A percentile compares a stretch with the other conserved stretches of the same genome.
These are phyloP conservation scores for Malus asiatica DNA, from an alignment of 306 rosid genomes.

Conservation along the genomic window DNA sequence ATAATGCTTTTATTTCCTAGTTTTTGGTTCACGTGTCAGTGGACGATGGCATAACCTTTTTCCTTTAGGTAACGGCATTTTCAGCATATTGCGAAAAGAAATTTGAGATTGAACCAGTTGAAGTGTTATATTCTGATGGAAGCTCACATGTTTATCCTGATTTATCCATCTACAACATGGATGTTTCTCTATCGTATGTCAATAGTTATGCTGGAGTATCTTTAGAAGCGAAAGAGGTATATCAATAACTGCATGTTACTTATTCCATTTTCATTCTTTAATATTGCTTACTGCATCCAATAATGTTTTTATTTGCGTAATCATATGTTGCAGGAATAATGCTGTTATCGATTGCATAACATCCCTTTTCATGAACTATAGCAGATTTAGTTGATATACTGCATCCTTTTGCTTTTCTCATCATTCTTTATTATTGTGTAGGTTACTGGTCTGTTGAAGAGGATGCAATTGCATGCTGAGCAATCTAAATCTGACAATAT, in stretches of 20 bases:
- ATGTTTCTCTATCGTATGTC: slow-evolving; percentile 73
- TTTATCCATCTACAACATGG: slow-evolving; percentile 72
- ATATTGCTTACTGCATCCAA: not conserved
- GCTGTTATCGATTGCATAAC: not conserved
- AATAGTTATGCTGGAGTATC: slow-evolving; percentile 61
- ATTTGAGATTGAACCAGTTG: slow-evolving; percentile 82
- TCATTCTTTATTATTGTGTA: slow-evolving; percentile 21
- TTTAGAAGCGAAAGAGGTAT: slow-evolving; percentile 74
- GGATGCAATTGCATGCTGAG: slow-evolving; percentile 75
- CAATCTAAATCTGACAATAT: slow-evolving; percentile 37
- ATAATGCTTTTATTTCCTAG: slow-evolving; percentile 1
- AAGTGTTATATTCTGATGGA: slow-evolving; percentile 77
- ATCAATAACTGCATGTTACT: not conserved
- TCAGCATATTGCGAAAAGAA: slow-evolving; percentile 62
- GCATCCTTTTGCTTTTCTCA: not conserved
- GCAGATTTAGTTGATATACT: not conserved
- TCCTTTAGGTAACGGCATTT: slow-evolving; percentile 65
- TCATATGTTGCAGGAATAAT: not conserved
- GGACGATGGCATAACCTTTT: slow-evolving; percentile 8
- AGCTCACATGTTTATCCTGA: slow-evolving; percentile 70
- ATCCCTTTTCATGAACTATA: not conserved
- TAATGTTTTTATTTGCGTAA: not conserved
- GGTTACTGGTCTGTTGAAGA: slow-evolving; percentile 67
- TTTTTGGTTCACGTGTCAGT: slow-evolving; percentile 13
- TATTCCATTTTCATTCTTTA: not conserved